Conservation (phyloP, 2,329 filamentous ascomycete genomes). For the Trichoderma oligosporum region DNA sequence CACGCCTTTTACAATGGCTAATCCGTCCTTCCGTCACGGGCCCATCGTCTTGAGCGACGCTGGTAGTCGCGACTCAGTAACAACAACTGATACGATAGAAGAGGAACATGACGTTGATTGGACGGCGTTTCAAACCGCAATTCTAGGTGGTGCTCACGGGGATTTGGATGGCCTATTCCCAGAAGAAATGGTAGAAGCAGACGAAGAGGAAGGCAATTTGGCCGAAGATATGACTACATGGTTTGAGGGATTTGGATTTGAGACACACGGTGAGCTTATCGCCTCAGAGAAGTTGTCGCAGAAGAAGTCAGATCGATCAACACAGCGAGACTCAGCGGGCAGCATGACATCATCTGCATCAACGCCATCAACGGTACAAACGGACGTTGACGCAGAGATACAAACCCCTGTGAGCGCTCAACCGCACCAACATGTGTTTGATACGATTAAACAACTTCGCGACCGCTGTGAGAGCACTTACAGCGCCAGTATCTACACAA, state of each 20-base stretch:
- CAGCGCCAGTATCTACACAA: constrained; percentile 15
- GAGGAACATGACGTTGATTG: constrained; percentile 54
- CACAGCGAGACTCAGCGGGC: constrained; percentile 20
- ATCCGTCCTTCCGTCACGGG: constrained; percentile 51
- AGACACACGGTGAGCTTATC: constrained; percentile 40
- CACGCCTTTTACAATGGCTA: constrained; percentile 48
- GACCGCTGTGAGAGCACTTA: constrained; percentile 20
- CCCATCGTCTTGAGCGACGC: constrained; percentile 50
- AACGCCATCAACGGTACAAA: constrained; percentile 30
- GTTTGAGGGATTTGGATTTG: constrained; percentile 51
- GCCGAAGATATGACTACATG: constrained; percentile 45
- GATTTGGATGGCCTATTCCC: constrained; percentile 30
- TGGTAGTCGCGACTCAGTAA: constrained; percentile 27
- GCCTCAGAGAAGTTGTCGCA: constrained; percentile 22
- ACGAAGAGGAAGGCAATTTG: constrained; percentile 42
- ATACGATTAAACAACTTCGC: constrained; percentile 34
- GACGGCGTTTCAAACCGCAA: constrained; percentile 64
- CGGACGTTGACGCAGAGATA: constrained; percentile 35
- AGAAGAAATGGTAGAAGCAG: constrained; percentile 27
- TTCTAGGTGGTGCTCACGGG: constrained; percentile 54
- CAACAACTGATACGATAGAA: constrained; percentile 25
- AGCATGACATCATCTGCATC: constrained; percentile 23
- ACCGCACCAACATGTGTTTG: constrained; percentile 21
- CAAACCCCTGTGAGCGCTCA: constrained; percentile 35
- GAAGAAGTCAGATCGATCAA: constrained; percentile 26